Evolutionary conservation across 2,329 filamentous ascomycete genomes (phyloP), one percentile per base, ranked within the genome.

Genomic region (Elsinoe ampelina): DNA sequence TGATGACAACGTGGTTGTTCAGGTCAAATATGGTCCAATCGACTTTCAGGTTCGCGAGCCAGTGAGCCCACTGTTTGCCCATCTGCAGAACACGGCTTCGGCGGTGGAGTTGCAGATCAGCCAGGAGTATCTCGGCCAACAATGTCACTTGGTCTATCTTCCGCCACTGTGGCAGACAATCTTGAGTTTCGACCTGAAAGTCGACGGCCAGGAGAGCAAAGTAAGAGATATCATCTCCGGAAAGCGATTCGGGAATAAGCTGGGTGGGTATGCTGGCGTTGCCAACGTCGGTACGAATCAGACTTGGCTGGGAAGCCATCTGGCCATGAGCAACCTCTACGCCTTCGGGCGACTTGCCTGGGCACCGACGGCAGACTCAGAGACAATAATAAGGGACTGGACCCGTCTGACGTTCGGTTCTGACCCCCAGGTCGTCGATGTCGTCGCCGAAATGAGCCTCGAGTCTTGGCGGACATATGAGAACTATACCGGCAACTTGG

Each of bases 21-120:
- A 89, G 65, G 83, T 88, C 68, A 89, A 88, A 68, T 86, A 84
- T 60, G 85, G 85, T 0, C 84, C 85, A 0, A 87, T 87, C 58
- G 85, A 88, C 64, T 87, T 88, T 67, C 85, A 87, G 63, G 82
- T 87, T 10, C 79, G 85, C 35, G 85, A 87, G 66, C 81, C 85
- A 1, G 70, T 77, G 1, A 85, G 80, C 3, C 84, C 85, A 0
- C 70, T 89, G 1, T 86, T 88, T 60, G 76, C 74, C 5, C 73
- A 77, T 45, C 63, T 80, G 5, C 66, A 63, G 39, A 66, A 77
- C 3, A 79, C 76, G 0, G 75, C 67, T 45, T 71, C 67, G 2
- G 80, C 81, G 0, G 80, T 87, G 36, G 85, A 88, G 66, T 72
- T 87, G 1, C 77, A 87, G 64, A 76, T 88, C 15, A 77, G 79